Percentiles rank a stretch among this genome's conserved stretches.
These are phyloP conservation scores for Monosporascus sp. DNA, from an alignment of 2,329 filamentous ascomycete genomes.

Conservation along the genomic window DNA sequence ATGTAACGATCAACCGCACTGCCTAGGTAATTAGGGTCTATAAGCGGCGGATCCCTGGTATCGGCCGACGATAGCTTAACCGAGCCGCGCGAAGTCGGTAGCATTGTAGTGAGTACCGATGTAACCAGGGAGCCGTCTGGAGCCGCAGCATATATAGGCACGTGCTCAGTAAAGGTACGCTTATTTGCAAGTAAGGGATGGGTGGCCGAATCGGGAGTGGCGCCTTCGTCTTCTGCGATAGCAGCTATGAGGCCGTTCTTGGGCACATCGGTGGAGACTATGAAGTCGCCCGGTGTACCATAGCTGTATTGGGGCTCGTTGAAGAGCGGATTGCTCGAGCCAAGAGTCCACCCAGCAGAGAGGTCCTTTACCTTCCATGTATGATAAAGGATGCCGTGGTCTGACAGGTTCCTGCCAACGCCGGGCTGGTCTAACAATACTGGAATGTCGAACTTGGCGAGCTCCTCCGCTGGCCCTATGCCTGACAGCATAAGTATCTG, in stretches of 20 bases:
- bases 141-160: slow-evolving; percentile 7
- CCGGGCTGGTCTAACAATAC: slow-evolving; percentile 23
- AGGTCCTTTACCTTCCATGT: slow-evolving; percentile 27
- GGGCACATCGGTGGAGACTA: slow-evolving; percentile 23
- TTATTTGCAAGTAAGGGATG: slow-evolving; percentile 25
- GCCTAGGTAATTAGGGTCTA: slow-evolving; percentile 26
- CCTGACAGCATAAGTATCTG: slow-evolving; percentile 25
- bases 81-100: slow-evolving; percentile 22
- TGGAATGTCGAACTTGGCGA: slow-evolving; percentile 25
- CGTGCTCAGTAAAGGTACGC: slow-evolving; percentile 9
- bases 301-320: slow-evolving; percentile 28
- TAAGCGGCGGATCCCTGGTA: slow-evolving; percentile 8
- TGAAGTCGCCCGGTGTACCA: slow-evolving; percentile 32
- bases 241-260: slow-evolving; percentile 24
- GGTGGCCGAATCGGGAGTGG: slow-evolving; percentile 20
- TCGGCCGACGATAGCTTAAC: slow-evolving; percentile 14
- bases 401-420: slow-evolving; percentile 17
- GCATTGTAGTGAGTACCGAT: slow-evolving; percentile 14
- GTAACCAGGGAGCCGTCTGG: slow-evolving; percentile 7
- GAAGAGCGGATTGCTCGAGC: slow-evolving; percentile 30
- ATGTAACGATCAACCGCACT: slow-evolving; percentile 26
- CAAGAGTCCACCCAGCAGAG: slow-evolving; percentile 25
- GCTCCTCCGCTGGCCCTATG: slow-evolving; percentile 19
- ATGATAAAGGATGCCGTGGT: slow-evolving; percentile 22
- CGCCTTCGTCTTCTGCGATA: slow-evolving; percentile 28